phyloP scores from a whole-genome alignment of 2,329 filamentous ascomycete species.

The Monilinia laxa region DNA sequence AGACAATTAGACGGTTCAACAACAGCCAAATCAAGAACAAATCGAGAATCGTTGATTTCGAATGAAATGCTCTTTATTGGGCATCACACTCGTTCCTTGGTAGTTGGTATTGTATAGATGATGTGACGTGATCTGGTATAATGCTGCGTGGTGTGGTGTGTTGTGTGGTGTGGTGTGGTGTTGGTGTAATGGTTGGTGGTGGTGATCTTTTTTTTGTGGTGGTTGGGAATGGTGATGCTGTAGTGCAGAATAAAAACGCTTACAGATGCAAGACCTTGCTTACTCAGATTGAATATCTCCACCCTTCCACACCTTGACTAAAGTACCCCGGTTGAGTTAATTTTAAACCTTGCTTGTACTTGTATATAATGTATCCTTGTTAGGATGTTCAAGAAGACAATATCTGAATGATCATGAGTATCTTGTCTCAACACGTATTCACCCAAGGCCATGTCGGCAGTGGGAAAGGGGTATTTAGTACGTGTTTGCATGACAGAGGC shows the following conservation, averaged over 20 bases:
- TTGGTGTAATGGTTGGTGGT: conserved; percentile 13
- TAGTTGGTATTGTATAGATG: not conserved
- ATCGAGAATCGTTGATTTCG: not conserved
- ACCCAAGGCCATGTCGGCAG: not conserved
- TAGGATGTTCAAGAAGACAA: not conserved
- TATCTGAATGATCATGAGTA: too few relatives aligned
- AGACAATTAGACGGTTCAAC: not conserved
- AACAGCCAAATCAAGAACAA: not conserved
- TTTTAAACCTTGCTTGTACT: conserved; percentile 2
- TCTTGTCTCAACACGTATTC: not conserved
- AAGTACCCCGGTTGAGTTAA: conserved; percentile 9
- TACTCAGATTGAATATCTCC: conserved; percentile 19
- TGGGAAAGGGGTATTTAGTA: not conserved
- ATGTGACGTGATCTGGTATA: not conserved
- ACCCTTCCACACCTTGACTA: conserved; percentile 8
- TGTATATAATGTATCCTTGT: not conserved
- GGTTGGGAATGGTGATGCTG: not conserved
- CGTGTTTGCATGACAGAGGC: not conserved
- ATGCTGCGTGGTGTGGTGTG: conserved; percentile 3
- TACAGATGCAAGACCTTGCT: conserved; percentile 23
- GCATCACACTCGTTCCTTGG: not conserved
- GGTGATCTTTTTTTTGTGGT: not conserved
- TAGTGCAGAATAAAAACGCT: conserved; percentile 9
- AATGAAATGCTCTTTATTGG: not conserved
- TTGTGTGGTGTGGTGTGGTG: conserved; percentile 5